Percentiles rank a stretch among this genome's conserved stretches.
Conservation (phyloP, 495 filamentous ascomycete genomes). For the Podospora australis region DNA sequence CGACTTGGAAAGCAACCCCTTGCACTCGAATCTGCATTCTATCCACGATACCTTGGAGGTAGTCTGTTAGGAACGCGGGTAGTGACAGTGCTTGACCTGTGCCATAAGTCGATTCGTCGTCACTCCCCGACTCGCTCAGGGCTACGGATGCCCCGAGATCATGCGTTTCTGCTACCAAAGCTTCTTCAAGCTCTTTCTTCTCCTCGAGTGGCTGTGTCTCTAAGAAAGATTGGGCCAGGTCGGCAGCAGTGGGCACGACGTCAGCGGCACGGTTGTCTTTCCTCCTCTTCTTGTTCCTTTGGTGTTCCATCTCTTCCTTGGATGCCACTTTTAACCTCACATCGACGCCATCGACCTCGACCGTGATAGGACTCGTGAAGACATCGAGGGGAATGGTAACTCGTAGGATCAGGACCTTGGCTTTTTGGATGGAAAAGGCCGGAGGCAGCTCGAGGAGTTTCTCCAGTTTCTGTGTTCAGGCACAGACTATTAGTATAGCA, state of each 20-base stretch:
- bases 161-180: slow-evolving; percentile 60
- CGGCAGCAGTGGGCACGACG: slow-evolving; percentile 66
- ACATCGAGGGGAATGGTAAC: slow-evolving; percentile 78
- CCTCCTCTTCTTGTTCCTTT: slow-evolving; percentile 24
- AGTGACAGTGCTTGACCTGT: slow-evolving; percentile 66
- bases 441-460: slow-evolving; percentile 64
- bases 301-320: slow-evolving; percentile 26
- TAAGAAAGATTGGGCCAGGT: slow-evolving; percentile 83
- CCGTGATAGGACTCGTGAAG: slow-evolving; percentile 67
- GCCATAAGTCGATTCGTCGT: slow-evolving; percentile 62
- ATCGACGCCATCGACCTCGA: slow-evolving; percentile 72
- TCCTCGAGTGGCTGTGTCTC: slow-evolving; percentile 71
- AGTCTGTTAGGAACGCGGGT: slow-evolving; percentile 74
- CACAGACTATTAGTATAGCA: slow-evolving; percentile 1
- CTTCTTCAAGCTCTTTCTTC: slow-evolving; percentile 68
- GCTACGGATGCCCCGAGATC: slow-evolving; percentile 52
- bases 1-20: slow-evolving; percentile 48
- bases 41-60: slow-evolving; percentile 76
- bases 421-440: slow-evolving; percentile 60
- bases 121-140: slow-evolving; percentile 53
- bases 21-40: slow-evolving; percentile 65
- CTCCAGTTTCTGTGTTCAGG: slow-evolving; percentile 61
- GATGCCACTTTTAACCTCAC: slow-evolving; percentile 48
- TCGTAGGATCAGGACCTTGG: slow-evolving; percentile 61
- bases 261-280: slow-evolving; percentile 24